Base-by-base conservation (phyloP, 768 basidiomycete genomes). In the Tricholoma sp. region DNA sequence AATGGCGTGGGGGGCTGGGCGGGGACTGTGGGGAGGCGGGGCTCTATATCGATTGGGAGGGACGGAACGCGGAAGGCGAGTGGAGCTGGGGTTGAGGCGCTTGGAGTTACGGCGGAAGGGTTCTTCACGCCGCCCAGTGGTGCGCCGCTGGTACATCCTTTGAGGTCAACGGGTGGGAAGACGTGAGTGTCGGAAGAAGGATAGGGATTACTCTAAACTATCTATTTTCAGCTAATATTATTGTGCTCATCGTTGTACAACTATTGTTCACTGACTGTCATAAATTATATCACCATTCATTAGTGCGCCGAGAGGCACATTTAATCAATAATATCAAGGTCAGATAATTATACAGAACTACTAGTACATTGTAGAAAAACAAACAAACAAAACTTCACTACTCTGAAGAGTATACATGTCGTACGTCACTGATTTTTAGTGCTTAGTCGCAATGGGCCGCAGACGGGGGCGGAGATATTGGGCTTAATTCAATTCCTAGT, bases 21-120 rank as follows among this genome's bases (percentile, higher is more conserved):
- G 11, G 75, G 74, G 9, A 74, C 66, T 9, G 62, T 62, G 12
- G 69, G 72, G n/a, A 69, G 72, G 55, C 75, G 74, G 57, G 83
- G 85, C 8, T 83, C 85, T n/a, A 85, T 89, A 58, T 74, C 83
- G 12, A 69, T 89, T 56, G 86, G 88, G 54, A 72, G 83, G 35
- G 85, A 82, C 18, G 83, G 83, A 59, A 79, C 74, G 64, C 68
- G 75, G 62, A 91, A 90, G 74, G 71, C 80, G 45, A 76, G 79
- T 53, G 91, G 86, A 14, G 83, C 88, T 19, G 87, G 82, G 29
- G 91, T 92, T 56, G 86, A 89, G 72, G 86, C 89, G 24, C 67
- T 87, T 46, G 79, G 89, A 16, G 76, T 93, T 47, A 90, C 86
- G 31, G 91, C 89, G 32, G 78, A 78, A 19, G 91, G 91, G 0